These are phyloP conservation scores for Nemania abortiva DNA, from an alignment of 2,329 filamentous ascomycete species.

Conservation along the genomic window DNA sequence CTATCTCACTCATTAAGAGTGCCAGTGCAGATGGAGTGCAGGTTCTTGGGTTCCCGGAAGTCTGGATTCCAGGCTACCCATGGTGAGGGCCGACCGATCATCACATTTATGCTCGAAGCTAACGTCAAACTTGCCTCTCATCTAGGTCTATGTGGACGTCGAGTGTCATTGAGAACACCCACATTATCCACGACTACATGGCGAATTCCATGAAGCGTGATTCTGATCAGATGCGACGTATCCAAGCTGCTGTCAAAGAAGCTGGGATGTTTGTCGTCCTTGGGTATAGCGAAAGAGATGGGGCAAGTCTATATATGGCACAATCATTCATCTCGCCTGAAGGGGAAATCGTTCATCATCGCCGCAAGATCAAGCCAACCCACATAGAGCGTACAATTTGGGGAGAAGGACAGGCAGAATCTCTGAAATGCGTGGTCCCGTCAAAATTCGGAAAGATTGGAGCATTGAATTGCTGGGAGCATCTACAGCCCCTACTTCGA, in stretches of 20 bases:
- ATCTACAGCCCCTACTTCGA: slow-evolving; percentile 64
- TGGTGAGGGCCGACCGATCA: slow-evolving; percentile 50
- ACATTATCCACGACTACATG: slow-evolving; percentile 54
- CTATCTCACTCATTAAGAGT: slow-evolving; percentile 66
- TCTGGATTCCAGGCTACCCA: slow-evolving; percentile 68
- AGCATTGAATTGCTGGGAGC: slow-evolving; percentile 68
- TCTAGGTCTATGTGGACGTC: slow-evolving; percentile 55
- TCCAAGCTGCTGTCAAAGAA: slow-evolving; percentile 57
- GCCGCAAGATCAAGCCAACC: slow-evolving; percentile 65
- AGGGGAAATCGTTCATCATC: slow-evolving; percentile 59
- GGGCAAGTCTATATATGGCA: slow-evolving; percentile 60
- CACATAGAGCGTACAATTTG: slow-evolving; percentile 63
- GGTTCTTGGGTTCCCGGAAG: slow-evolving; percentile 67
- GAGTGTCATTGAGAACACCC: slow-evolving; percentile 56
- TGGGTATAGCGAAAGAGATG: slow-evolving; percentile 63
- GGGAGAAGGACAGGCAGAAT: slow-evolving; percentile 68
- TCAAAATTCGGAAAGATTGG: slow-evolving; percentile 65
- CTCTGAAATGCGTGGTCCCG: slow-evolving; percentile 64
- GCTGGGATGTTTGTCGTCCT: slow-evolving; percentile 61
- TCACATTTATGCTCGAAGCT: slow-evolving; percentile 34
- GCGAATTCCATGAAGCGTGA: slow-evolving; percentile 52
- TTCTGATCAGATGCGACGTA: slow-evolving; percentile 59
- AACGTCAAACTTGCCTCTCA: slow-evolving; percentile 44
- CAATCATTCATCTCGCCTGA: slow-evolving; percentile 65
- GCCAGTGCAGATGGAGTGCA: slow-evolving; percentile 66